Percentiles rank a stretch among this genome's conserved stretches.
Conservation (phyloP, 1,284 basidiomycete species). For the Pascua sp. region DNA sequence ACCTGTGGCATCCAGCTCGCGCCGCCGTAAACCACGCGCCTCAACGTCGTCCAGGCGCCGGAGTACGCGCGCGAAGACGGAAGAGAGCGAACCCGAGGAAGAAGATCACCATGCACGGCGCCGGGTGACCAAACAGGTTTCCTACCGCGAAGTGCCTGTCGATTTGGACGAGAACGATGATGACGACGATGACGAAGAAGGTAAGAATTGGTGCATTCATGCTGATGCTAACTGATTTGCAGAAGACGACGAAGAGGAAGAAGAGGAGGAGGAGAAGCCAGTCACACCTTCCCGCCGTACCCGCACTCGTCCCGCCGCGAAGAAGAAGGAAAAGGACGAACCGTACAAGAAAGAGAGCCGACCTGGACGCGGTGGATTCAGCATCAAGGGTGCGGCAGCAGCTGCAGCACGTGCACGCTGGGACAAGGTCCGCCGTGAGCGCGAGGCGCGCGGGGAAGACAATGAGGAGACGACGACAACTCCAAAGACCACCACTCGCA, state of each 20-base stretch:
- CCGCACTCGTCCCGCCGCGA: constrained; percentile 5
- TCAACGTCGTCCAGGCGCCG: not conserved
- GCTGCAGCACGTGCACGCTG: constrained; percentile 45
- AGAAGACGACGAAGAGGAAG: constrained; percentile 15
- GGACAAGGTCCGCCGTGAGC: constrained; percentile 42
- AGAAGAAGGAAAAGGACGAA: constrained; percentile 13
- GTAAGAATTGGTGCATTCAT: constrained; percentile 10
- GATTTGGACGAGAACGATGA: constrained; percentile 20
- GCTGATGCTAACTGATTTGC: constrained; percentile 1
- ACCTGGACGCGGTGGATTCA: constrained; percentile 44
- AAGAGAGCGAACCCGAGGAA: constrained; percentile 16
- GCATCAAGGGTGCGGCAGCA: constrained; percentile 45
- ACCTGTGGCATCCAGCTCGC: not conserved
- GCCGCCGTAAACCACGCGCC: constrained; percentile 1
- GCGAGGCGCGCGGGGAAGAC: constrained; percentile 41
- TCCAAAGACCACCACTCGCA: constrained; percentile 2
- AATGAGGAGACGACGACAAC: constrained; percentile 22
- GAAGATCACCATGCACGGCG: constrained; percentile 14
- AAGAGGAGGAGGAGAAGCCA: constrained; percentile 12
- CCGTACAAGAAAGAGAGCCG: constrained; percentile 35
- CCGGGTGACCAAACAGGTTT: constrained; percentile 22
- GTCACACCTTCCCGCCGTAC: constrained; percentile 6
- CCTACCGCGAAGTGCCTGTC: constrained; percentile 24
- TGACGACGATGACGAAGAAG: constrained; percentile 13
- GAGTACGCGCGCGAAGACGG: constrained; percentile 1